Evolutionary conservation across 257 asterid species (phyloP), one percentile per base, ranked within the genome.

Genomic region (Solanum infundibuliforme): DNA sequence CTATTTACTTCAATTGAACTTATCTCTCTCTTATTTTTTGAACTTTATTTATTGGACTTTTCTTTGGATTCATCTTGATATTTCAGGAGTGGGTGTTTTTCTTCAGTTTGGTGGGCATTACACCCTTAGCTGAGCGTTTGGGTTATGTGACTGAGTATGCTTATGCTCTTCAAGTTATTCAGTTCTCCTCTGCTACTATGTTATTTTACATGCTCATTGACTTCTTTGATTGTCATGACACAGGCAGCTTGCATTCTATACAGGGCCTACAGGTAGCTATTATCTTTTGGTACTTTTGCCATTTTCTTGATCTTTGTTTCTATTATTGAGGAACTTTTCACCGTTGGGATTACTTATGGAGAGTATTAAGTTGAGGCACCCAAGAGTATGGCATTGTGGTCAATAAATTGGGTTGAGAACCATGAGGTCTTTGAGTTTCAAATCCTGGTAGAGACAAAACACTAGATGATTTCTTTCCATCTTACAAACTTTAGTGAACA

Each of bases 141-240:
- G 99, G 99, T 71, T 97, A 92, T 93, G 98, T 95, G 52, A 97
- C 99, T 23, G 99, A 95, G 99, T 95, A 90, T 93, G 98, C 90
- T 69, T 34, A 88, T 86, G 55, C 65, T 52, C 32, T 89, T 88
- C 41, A 29, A 75, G 66, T 79, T 43, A 38, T 86, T 71, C 55
- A 43, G 23, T 36, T 86, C 35, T 86, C 39, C n/a, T 86, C 68
- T 46, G 12, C 68, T 86, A 25, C 46, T 43, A 38, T 46, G 62
- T 79, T 86, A 76, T 72, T 31, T 76, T 35, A 36, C 31, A 55
- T 86, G 82, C 52, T 86, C 83, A 86, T 72, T 86, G 65, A 71
- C 68, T 25, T 86, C 46, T 66, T 83, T 31, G 6, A 79, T 27
- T 73, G 65, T 88, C 66, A 25, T 88, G 68, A 81, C 87, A 93